Base-by-base conservation (phyloP, 148 eudicot genomes). In the Limonium bicolor region DNA sequence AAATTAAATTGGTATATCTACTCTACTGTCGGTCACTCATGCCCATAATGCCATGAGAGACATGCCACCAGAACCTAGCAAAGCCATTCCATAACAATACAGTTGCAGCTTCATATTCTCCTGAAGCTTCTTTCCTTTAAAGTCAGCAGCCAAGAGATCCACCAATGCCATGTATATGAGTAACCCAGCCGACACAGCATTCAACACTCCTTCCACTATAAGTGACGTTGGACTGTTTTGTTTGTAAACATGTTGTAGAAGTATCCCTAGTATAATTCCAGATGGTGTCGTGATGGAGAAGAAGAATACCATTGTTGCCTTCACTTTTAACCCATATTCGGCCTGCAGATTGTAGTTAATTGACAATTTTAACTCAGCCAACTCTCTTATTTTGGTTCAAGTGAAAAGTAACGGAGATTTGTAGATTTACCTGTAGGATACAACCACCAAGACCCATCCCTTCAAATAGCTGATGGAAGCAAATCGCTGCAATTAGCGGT, bases 361-460 rank as follows among this genome's bases (percentile, higher is more conserved):
- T n/a, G 12, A 29, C 33, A 29, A 29, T 20, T 0, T 34, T 34
- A 12, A 8, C 17, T 13, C 6, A 14, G 19, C 7, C 14, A 14
- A 1, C 40, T 36, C 12, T 12, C 27, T 4, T 7, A 20, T 12
- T 41, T 41, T 21, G n/a, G 16, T 25, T 14, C 10, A 41, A 21
- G 7, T 20, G 27, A 19, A 20, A 7, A n/a, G 0, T 20, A 22
- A 18, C 23, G 40, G 3, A 3, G 19, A 5, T 29, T 44, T 9
- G 31, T 5, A 7, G 4, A 11, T 9, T 26, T 62, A 78, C 80
- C 81, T 80, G 93, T 9, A 74, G 54, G 27, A 82, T 82, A 60
- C 93, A 81, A 30, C 93, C 93, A 27, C 93, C 93, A 28, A 81
- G 93, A 5, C 93, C 93, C 85, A 81, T 82, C 13, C 93, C 93